These are phyloP conservation scores for Verticillium zaregamsianum DNA, from an alignment of 2,329 filamentous ascomycete genomes.

Conservation along the genomic window DNA sequence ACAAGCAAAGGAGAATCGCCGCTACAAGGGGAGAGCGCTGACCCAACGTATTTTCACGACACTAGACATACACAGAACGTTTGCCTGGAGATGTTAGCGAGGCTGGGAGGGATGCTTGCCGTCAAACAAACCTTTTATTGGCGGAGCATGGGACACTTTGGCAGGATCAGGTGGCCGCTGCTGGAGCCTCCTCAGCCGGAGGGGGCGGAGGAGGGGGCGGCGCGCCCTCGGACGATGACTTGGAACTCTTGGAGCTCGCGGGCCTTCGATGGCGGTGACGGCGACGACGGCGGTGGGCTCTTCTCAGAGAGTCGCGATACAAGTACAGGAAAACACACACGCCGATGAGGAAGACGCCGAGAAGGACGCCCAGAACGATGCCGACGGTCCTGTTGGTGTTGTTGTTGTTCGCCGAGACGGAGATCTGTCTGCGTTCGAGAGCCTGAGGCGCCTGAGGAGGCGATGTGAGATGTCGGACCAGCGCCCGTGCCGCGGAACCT, in stretches of 20 bases:
- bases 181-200: slow-evolving; percentile 1
- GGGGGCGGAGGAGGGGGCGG: slow-evolving; percentile 4
- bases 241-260: slow-evolving; percentile 24
- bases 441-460: background rate
- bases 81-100: background rate
- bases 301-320: slow-evolving; percentile 33
- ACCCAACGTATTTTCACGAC: background rate
- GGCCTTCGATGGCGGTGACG: slow-evolving; percentile 11
- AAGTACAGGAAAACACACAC: slow-evolving; percentile 32
- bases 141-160: background rate
- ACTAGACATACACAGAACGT: background rate
- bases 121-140: background rate
- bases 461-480: background rate
- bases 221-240: slow-evolving; percentile 19
- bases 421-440: background rate
- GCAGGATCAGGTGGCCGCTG: background rate
- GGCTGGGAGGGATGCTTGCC: background rate
- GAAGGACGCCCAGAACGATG: slow-evolving; percentile 35
- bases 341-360: slow-evolving; percentile 33
- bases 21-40: background rate
- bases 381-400: slow-evolving; percentile 38
- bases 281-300: slow-evolving; percentile 22
- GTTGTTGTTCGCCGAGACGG: slow-evolving; percentile 4
- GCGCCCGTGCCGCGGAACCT: background rate
- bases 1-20: background rate